Conservation (phyloP, 805 yeast species). For the Jamesozyma piceae region DNA sequence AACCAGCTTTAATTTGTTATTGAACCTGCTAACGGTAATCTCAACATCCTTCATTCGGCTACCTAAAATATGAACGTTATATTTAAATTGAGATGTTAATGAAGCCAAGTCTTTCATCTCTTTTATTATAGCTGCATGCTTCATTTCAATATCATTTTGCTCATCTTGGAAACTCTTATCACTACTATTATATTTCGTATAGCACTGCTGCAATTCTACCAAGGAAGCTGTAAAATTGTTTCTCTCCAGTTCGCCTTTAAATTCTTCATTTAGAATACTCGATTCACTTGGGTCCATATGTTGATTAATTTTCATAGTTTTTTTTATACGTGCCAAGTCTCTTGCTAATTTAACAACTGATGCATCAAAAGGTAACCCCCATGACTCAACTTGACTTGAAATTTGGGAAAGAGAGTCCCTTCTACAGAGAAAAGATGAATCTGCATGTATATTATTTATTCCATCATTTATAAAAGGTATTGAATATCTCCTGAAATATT, state of each 20-base stretch:
- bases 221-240: neutral
- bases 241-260: neutral
- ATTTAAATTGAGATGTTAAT: constrained; percentile 50
- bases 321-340: constrained; percentile 13
- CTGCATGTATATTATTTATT: neutral
- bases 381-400: constrained; percentile 19
- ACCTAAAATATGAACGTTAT: constrained; percentile 52
- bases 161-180: neutral
- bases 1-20: constrained; percentile 17
- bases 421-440: constrained; percentile 8
- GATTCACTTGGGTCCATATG: neutral
- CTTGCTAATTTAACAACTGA: constrained; percentile 26
- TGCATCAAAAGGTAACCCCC: constrained; percentile 27
- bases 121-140: constrained; percentile 12
- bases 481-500: constrained; percentile 23
- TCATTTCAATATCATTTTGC: neutral
- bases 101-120: constrained; percentile 45
- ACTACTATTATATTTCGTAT: too few species aligned
- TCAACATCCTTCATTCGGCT: constrained; percentile 61
- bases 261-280: neutral
- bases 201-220: too few species aligned
- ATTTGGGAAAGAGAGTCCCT: constrained; percentile 21
- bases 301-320: constrained; percentile 1
- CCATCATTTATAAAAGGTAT: constrained; percentile 14
- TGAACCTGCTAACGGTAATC: constrained; percentile 43